A percentile compares a stretch with the other conserved stretches of the same genome.
These are phyloP conservation scores for Botrytis deweyae DNA, from an alignment of 2,329 filamentous ascomycete genomes.

Conservation along the genomic window DNA sequence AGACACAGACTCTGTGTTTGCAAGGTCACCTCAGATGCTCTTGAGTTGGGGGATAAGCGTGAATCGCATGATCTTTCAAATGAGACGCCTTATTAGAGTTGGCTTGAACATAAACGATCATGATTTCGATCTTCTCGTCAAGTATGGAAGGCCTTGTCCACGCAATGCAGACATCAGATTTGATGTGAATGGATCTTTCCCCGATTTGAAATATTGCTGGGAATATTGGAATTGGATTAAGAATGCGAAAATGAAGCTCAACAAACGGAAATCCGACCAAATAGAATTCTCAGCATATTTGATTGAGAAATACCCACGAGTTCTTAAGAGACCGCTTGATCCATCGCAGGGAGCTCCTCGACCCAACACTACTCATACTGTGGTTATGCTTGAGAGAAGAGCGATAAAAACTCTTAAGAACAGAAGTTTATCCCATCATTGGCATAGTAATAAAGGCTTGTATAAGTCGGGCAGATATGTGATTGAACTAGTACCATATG, in stretches of 20 bases:
- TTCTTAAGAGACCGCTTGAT: slow-evolving; percentile 7
- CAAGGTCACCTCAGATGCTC: not conserved
- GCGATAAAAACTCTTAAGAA: not conserved
- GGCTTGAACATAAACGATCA: not conserved
- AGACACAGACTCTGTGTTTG: not conserved
- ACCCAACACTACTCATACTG: not conserved
- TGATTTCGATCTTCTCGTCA: slow-evolving; percentile 9
- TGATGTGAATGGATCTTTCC: too few relatives aligned
- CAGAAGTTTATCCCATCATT: not conserved
- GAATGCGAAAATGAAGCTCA: not conserved
- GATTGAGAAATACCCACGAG: slow-evolving; percentile 2
- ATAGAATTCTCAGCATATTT: not conserved
- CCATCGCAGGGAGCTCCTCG: not conserved
- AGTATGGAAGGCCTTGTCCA: not conserved
- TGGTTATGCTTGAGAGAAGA: not conserved
- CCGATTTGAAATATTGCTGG: not conserved
- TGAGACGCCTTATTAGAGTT: not conserved
- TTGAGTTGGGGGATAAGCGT: not conserved
- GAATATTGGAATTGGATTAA: slow-evolving; percentile 15
- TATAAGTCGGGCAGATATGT: not conserved
- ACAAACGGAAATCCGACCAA: slow-evolving; percentile 1
- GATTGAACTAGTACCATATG: slow-evolving; percentile 6
- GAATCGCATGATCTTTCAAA: not conserved
- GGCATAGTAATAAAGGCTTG: not conserved
- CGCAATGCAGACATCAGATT: not conserved